Conservation (phyloP, 495 filamentous ascomycete genomes). For the Neurospora hispaniola region DNA sequence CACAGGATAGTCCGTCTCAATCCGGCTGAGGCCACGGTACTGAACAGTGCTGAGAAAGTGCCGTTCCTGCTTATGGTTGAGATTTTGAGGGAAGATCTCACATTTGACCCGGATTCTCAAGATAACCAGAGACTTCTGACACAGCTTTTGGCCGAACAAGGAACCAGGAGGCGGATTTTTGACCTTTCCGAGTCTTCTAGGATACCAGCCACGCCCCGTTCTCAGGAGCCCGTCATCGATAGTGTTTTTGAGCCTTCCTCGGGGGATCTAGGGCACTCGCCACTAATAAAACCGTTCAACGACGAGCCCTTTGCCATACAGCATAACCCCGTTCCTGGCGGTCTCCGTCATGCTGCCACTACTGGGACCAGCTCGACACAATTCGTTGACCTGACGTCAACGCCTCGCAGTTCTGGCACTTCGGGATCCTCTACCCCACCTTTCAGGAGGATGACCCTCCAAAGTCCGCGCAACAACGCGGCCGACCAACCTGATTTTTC, state of each 20-base stretch:
- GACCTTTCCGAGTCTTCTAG: constrained; percentile 42
- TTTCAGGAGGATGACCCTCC: constrained; percentile 35
- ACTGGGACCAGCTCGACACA: constrained; percentile 29
- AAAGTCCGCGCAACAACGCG: constrained; percentile 28
- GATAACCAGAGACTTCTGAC: constrained; percentile 53
- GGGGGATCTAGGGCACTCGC: constrained; percentile 60
- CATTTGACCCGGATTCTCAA: constrained; percentile 56
- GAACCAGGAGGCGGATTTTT: constrained; percentile 51
- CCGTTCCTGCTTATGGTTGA: constrained; percentile 71
- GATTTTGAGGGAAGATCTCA: constrained; percentile 62
- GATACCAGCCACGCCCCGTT: constrained; percentile 22
- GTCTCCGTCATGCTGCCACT: constrained; percentile 31
- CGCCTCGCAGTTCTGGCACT: constrained; percentile 48
- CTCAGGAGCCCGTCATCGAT: constrained; percentile 40
- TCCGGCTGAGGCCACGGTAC: constrained; percentile 64
- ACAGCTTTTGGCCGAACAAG: constrained; percentile 51
- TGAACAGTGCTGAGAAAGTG: constrained; percentile 71
- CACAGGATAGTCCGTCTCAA: constrained; percentile 68
- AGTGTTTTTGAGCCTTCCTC: constrained; percentile 66
- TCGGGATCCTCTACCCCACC: constrained; percentile 52
- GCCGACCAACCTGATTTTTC: constrained; percentile 59
- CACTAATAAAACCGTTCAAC: constrained; percentile 46
- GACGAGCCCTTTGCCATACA: constrained; percentile 20
- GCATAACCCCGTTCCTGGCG: constrained; percentile 26
- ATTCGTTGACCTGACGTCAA: constrained; percentile 29